Base-by-base conservation (phyloP, 495 filamentous ascomycete species). In the Penicillium verhagenii region DNA sequence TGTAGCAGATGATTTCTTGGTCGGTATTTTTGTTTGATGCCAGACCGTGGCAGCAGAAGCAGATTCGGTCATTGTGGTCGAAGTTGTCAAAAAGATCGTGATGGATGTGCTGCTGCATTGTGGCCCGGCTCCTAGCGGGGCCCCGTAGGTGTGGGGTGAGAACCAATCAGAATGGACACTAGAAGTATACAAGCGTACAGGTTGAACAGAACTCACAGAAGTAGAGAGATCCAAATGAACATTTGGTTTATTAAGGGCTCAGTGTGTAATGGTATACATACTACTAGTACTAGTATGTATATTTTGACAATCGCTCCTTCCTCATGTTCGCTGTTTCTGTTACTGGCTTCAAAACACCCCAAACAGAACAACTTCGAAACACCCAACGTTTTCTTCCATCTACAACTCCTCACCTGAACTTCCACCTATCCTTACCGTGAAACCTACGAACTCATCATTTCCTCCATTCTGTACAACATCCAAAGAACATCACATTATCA, bases 11-110 rank as follows among this genome's bases (percentile, higher is more conserved):
- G 23, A 25, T 10, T 28, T 14, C 3, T 26, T 45, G 6, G 21
- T 11, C n/a, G 54, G 53, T 47, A 53, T 49, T 35, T 38, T 29
- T 25, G 50, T 53, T 10, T 48, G 49, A 24, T 50, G 19, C 58
- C 58, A 61, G 18, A 57, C 16, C 16, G 35, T 40, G 9, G 47
- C 28, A 25, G 21, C 13, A n/a, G 33, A 35, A 2, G 6, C 42
- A 7, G 9, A 23, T 14, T 45, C 16, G 42, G 11, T 45, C 42
- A 45, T 45, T 21, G 23, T 45, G 8, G 20, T 14, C 13, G 18
- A 19, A 7, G 42, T 45, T 45, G 11, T 1, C n/a, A 6, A 14
- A 53, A 62, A 47, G 58, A n/a, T 39, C 11, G 46, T 29, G 8
- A 38, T 21, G 40, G 47, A 54, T 50, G 25, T 47, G 23, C 26